A percentile compares a stretch with the other conserved stretches of the same genome.
phyloP scores from a whole-genome alignment of 768 basidiomycete genomes.

The Boletales sp. region DNA sequence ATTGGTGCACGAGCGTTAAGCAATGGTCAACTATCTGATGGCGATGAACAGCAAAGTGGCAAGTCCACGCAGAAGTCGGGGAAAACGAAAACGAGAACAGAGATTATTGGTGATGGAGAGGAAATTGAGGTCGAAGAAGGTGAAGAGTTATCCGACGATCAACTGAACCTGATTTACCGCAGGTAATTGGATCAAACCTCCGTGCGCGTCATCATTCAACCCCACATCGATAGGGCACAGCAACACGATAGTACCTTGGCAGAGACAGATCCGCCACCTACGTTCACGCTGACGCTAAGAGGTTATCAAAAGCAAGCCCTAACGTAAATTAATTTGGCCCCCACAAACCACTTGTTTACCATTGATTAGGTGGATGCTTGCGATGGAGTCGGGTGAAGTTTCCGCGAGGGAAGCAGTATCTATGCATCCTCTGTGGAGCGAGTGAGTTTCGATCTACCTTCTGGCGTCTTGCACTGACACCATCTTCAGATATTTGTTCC shows the following conservation, averaged over 20 bases:
- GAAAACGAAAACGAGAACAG: constrained; percentile 46
- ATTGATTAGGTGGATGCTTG: constrained; percentile 81
- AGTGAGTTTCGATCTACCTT: constrained; percentile 47
- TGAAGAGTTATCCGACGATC: constrained; percentile 77
- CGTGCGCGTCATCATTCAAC: constrained; percentile 1
- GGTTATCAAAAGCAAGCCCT: constrained; percentile 95
- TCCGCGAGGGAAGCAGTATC: constrained; percentile 67
- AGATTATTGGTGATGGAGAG: constrained; percentile 78
- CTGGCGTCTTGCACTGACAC: not conserved
- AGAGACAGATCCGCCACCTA: constrained; percentile 76
- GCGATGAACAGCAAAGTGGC: constrained; percentile 37
- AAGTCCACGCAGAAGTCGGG: constrained; percentile 35
- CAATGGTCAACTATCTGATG: constrained; percentile 27
- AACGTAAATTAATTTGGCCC: constrained; percentile 40
- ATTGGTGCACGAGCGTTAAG: constrained; percentile 37
- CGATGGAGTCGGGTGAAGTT: constrained; percentile 71
- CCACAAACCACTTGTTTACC: not conserved
- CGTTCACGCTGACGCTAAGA: constrained; percentile 72
- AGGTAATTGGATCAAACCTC: constrained; percentile 46
- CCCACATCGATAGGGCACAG: constrained; percentile 61
- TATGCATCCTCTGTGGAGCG: constrained; percentile 93
- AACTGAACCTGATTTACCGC: constrained; percentile 80
- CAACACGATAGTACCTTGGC: constrained; percentile 70
- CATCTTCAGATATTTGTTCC: constrained; percentile 65
- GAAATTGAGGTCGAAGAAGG: constrained; percentile 82